Base-by-base conservation (phyloP, 2,329 filamentous ascomycete species). In the Sporothrix globosa region DNA sequence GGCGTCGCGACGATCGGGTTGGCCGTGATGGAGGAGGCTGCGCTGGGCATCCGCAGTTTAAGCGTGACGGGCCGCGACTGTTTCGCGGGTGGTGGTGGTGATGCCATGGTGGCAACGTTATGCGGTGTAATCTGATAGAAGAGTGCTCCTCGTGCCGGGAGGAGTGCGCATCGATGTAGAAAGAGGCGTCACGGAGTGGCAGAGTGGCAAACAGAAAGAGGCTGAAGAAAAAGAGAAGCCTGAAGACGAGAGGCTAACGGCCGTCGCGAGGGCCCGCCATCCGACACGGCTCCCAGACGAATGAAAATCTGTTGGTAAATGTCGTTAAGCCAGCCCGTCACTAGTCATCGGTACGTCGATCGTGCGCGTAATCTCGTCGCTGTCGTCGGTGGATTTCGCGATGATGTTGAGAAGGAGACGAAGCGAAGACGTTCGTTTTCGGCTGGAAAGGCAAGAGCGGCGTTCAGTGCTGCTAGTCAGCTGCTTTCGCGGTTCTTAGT, bases 21-120 rank as follows among this genome's bases (percentile, higher is more conserved):
- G 1, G 74, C 52, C 4, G 74, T 39, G 4, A 73, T 73, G 30
- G 65, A 39, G 19, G 71, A 39, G 14, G 67, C 11, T 24, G 69
- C 21, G 44, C 69, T 61, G 2, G 69, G 63, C 5, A 71, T 73
- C 46, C 70, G 71, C 11, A 75, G 67, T 60, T 75, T 75, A 2
- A 75, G 53, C 13, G 72, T 75, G 48, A 75, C 69, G 6, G 73
- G 72, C 60, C 71, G 66, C 10, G 69, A 58, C 4, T 69, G 61
- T 67, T 73, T 73, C 19, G 54, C 56, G 3, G 56, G 61, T 1
- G 74, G 70, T 2, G 74, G 71, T 41, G 74, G 71, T 14, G 72
- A 72, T 2, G 73, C 52, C 73, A 75, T 75, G 17, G 11, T 50
- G 70, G 7, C 41, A n/a, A 24, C 17, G 21, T 50, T 6, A 2